A percentile compares a stretch with the other conserved stretches of the same genome.
phyloP scores from a whole-genome alignment of 371 early-diverging fungal genomes.

The Mucor circinelloides region DNA sequence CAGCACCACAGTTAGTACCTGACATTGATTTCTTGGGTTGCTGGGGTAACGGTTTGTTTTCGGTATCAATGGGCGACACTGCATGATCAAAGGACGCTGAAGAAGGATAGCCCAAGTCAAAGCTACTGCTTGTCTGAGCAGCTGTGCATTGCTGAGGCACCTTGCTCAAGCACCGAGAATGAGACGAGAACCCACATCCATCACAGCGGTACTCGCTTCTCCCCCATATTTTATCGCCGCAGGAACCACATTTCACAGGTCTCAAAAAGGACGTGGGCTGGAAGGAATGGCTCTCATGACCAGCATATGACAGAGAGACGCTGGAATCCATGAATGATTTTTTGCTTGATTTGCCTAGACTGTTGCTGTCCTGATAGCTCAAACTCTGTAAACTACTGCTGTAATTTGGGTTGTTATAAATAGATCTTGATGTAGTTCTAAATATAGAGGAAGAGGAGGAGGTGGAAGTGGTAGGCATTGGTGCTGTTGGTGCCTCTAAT shows the following conservation, averaged over 20 bases:
- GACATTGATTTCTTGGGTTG: constrained; percentile 5
- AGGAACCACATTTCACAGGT: constrained; percentile 80
- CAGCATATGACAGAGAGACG: neutral
- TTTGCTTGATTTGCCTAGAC: neutral
- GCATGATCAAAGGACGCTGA: neutral
- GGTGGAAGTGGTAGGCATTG: constrained; percentile 10
- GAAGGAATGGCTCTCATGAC: constrained; percentile 53
- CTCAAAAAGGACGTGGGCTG: constrained; percentile 61
- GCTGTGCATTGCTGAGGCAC: constrained; percentile 37
- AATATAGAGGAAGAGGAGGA: constrained; percentile 12
- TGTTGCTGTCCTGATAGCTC: neutral
- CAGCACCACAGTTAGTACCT: neutral
- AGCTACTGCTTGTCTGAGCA: constrained; percentile 12
- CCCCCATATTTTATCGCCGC: constrained; percentile 87
- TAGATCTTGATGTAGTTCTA: neutral
- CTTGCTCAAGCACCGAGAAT: constrained; percentile 36
- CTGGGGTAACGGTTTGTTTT: constrained; percentile 1
- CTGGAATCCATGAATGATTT: constrained; percentile 7
- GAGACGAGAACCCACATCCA: constrained; percentile 40
- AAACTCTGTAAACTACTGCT: constrained; percentile 11
- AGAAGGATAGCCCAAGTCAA: constrained; percentile 15
- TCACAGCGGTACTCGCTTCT: constrained; percentile 79
- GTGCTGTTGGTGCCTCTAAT: neutral
- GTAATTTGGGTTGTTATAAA: constrained; percentile 7
- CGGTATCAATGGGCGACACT: neutral